These are phyloP conservation scores for Spongospora subterranea DNA, from an alignment of 208 protist genomes.

Conservation along the genomic window DNA sequence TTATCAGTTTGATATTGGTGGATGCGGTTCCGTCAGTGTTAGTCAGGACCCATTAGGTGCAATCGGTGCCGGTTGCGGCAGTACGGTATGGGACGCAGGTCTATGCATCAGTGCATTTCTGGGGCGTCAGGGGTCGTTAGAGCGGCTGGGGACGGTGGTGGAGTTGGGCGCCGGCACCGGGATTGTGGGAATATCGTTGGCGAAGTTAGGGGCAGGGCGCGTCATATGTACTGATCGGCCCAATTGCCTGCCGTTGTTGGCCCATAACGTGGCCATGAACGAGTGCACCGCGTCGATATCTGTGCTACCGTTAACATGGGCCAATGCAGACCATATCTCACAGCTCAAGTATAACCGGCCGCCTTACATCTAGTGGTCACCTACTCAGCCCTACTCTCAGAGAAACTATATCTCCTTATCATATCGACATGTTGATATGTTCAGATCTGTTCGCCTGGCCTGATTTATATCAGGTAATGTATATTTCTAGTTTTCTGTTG, in stretches of 20 bases:
- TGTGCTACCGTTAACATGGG: constrained; percentile 33
- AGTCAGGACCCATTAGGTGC: not conserved
- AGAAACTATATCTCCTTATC: not conserved
- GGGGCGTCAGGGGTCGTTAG: no score
- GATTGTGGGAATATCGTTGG: not conserved
- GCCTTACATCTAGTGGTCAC: not conserved
- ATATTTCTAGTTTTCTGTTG: no score
- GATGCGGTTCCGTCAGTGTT: not conserved
- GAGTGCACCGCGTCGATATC: not conserved
- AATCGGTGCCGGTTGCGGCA: constrained; percentile 15
- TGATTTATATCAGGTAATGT: not conserved
- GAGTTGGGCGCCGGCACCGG: constrained; percentile 17
- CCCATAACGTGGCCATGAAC: constrained; percentile 18
- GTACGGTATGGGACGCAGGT: constrained; percentile 15
- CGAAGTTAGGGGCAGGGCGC: constrained; percentile 16
- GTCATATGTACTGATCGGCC: not conserved
- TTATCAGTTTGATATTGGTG: not conserved
- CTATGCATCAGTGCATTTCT: not conserved
- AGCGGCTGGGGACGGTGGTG: not conserved
- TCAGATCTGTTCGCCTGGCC: constrained; percentile 53
- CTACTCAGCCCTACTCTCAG: not conserved
- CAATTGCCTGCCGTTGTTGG: not conserved
- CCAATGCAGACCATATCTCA: not conserved
- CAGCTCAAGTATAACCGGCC: not conserved
- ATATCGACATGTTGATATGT: not conserved